A percentile compares a stretch with the other conserved stretches of the same genome.
These are phyloP conservation scores for Celoporthe dispersa DNA, from an alignment of 2,329 filamentous ascomycete species.

Conservation along the genomic window DNA sequence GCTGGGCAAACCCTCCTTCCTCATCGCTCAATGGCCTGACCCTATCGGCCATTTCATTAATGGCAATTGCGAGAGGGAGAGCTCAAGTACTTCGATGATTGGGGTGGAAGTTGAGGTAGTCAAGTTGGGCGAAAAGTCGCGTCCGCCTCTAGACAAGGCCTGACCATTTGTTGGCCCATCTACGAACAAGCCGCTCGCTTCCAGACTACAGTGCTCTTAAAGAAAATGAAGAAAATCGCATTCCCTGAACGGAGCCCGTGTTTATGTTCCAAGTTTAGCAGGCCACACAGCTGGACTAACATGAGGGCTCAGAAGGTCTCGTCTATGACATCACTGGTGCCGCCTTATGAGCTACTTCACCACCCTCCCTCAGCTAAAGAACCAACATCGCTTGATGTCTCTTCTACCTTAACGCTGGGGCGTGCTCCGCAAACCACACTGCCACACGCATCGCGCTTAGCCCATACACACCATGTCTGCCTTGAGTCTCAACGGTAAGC, in stretches of 20 bases:
- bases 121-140: neutral
- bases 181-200: neutral
- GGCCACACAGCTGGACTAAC: neutral
- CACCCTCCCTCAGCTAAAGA: too few relatives aligned
- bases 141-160: neutral
- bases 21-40: too few relatives aligned
- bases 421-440: neutral
- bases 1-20: too few relatives aligned
- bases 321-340: conserved; percentile 1
- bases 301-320: neutral
- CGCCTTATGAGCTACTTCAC: too few relatives aligned
- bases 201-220: neutral
- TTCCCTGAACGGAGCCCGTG: neutral
- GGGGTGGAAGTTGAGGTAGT: too few relatives aligned
- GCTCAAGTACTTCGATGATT: too few relatives aligned
- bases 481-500: conserved; percentile 1
- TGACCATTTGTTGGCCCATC: neutral
- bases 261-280: neutral
- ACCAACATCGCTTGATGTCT: too few relatives aligned
- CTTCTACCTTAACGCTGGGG: neutral
- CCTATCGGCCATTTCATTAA: too few relatives aligned
- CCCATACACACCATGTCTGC: conserved; percentile 19
- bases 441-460: conserved; percentile 8
- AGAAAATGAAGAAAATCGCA: neutral
- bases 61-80: too few relatives aligned